phyloP scores from a whole-genome alignment of 2,329 filamentous ascomycete species.

The Sphaerulina musiva region DNA sequence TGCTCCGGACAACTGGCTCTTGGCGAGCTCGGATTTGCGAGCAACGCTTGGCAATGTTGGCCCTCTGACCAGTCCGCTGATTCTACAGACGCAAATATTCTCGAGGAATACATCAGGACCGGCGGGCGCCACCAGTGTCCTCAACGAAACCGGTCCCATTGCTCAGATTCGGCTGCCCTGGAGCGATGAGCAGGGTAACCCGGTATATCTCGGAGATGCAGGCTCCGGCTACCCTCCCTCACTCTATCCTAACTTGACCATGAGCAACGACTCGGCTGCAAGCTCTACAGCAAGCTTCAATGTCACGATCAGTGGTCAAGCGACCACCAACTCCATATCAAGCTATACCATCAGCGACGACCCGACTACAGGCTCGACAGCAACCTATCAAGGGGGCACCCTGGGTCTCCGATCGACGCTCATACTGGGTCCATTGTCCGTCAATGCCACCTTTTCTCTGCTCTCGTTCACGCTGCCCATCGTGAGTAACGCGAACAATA shows the following conservation, averaged over 20 bases:
- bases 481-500: constrained; percentile 55
- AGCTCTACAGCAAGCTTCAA: constrained; percentile 16
- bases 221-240: constrained; percentile 59
- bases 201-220: constrained; percentile 55
- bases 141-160: constrained; percentile 57
- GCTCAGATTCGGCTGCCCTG: constrained; percentile 58
- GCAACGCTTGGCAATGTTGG: constrained; percentile 58
- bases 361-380: constrained; percentile 31
- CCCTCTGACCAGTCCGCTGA: constrained; percentile 42
- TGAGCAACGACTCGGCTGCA: constrained; percentile 6
- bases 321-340: too few relatives aligned
- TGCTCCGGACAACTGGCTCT: constrained; percentile 54
- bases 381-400: constrained; percentile 38
- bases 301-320: constrained; percentile 19
- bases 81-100: constrained; percentile 67
- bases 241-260: constrained; percentile 72
- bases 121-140: constrained; percentile 45
- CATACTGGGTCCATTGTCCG: constrained; percentile 65
- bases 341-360: constrained; percentile 19
- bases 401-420: constrained; percentile 51
- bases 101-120: constrained; percentile 59
- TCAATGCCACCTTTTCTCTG: constrained; percentile 68
- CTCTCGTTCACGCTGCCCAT: constrained; percentile 77
- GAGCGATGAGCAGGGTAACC: constrained; percentile 50
- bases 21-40: constrained; percentile 58